Conservation (phyloP, 352 stramenopile species). For the Halophytophthora polymorphica region DNA sequence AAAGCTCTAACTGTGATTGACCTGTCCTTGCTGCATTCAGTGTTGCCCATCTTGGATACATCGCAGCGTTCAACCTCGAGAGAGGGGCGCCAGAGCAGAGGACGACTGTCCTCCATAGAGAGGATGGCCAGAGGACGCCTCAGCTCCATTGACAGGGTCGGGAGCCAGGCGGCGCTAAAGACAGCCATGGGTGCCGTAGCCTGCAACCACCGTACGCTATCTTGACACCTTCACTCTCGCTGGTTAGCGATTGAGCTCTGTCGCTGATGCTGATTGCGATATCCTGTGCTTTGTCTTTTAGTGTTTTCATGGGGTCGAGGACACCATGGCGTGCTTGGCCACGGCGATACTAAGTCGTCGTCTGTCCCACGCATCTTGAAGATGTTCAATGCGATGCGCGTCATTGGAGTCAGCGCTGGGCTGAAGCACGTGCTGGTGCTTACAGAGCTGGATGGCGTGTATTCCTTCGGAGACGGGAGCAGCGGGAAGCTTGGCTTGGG, state of each 20-base stretch:
- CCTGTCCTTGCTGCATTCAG: neutral
- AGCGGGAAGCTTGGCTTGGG: constrained; percentile 63
- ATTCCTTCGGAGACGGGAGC: constrained; percentile 60
- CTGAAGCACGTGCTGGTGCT: constrained; percentile 65
- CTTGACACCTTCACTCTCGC: neutral
- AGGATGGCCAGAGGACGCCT: constrained; percentile 17
- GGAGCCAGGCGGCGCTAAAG: constrained; percentile 17
- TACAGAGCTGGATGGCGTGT: constrained; percentile 67
- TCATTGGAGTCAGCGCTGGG: constrained; percentile 52
- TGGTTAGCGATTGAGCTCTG: neutral
- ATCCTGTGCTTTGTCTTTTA: constrained; percentile 10
- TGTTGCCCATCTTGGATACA: constrained; percentile 14
- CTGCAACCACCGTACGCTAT: constrained; percentile 27
- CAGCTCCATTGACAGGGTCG: constrained; percentile 13
- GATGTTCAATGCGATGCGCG: constrained; percentile 52
- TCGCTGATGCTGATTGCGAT: neutral
- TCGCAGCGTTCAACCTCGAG: constrained; percentile 16
- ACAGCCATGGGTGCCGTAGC: constrained; percentile 19
- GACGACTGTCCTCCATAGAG: constrained; percentile 18
- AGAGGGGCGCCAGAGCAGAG: constrained; percentile 8
- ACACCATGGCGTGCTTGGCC: constrained; percentile 54
- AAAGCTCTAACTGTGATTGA: neutral
- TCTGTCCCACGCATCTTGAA: constrained; percentile 41
- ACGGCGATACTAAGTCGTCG: constrained; percentile 42
- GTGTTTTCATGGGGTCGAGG: constrained; percentile 74